These are phyloP conservation scores for Fusarium sp. DNA, from an alignment of 2,329 filamentous ascomycete species.

Conservation along the genomic window DNA sequence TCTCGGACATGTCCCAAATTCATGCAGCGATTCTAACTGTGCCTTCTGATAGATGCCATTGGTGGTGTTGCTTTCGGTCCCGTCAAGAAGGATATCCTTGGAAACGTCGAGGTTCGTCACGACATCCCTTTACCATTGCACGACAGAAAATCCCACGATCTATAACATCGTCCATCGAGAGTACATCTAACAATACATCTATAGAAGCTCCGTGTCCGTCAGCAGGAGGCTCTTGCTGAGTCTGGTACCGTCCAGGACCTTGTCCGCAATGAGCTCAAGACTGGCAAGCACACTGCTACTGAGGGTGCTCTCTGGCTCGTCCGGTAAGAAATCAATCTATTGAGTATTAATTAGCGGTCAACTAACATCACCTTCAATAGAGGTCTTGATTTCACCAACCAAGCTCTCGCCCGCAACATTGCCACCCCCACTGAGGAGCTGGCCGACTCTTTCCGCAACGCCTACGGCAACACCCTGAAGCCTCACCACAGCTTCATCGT, in stretches of 20 bases:
- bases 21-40: slow-evolving; percentile 24
- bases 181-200: slow-evolving; percentile 35
- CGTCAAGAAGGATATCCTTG: slow-evolving; percentile 91
- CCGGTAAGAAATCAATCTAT: slow-evolving; percentile 69
- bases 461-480: slow-evolving; percentile 91
- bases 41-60: slow-evolving; percentile 67
- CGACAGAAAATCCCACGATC: not conserved
- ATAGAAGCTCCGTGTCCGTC: slow-evolving; percentile 90
- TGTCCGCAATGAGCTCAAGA: slow-evolving; percentile 87
- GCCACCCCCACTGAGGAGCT: slow-evolving; percentile 80
- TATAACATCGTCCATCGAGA: not conserved
- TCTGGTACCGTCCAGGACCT: slow-evolving; percentile 90
- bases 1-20: not conserved
- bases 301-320: slow-evolving; percentile 93
- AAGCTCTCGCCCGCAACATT: slow-evolving; percentile 85
- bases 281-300: slow-evolving; percentile 88
- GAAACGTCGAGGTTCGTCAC: slow-evolving; percentile 85
- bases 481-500: slow-evolving; percentile 90
- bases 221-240: slow-evolving; percentile 81
- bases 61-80: slow-evolving; percentile 85
- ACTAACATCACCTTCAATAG: slow-evolving; percentile 61
- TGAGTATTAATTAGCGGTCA: not conserved
- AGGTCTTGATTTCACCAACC: slow-evolving; percentile 93
- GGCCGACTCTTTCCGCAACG: slow-evolving; percentile 85
- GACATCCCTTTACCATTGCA: slow-evolving; percentile 5